These are phyloP conservation scores for Flaveria brownii DNA, from an alignment of 129 eudicot genomes.

Conservation along the genomic window DNA sequence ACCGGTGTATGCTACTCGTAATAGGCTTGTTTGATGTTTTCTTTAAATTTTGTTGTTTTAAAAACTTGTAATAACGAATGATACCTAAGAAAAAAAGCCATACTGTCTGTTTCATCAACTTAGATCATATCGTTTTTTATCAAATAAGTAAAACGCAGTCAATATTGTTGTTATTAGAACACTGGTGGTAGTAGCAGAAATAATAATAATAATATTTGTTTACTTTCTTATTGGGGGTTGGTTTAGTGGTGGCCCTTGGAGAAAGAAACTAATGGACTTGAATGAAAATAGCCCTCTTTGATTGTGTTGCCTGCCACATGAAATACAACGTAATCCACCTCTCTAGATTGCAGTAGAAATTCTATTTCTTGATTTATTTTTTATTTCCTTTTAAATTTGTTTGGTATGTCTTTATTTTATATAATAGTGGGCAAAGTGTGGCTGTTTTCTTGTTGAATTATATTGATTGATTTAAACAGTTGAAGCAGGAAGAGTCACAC, in stretches of 20 bases:
- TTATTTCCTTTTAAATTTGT: not conserved
- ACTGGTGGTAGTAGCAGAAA: not conserved
- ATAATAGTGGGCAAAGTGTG: constrained; percentile 10
- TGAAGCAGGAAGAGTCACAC: constrained; percentile 34
- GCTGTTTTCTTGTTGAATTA: constrained; percentile 24
- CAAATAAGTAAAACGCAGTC: not conserved
- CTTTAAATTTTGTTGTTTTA: not conserved
- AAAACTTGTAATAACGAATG: too few relatives aligned
- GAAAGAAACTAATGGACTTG: constrained; percentile 25
- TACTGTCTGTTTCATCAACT: not conserved
- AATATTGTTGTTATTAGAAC: not conserved
- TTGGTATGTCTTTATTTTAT: not conserved
- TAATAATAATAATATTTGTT: not conserved
- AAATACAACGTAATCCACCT: not conserved
- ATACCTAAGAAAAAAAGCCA: too few relatives aligned
- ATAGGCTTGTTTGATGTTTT: too few relatives aligned
- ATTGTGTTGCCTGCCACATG: constrained; percentile 31
- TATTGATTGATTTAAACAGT: constrained; percentile 31
- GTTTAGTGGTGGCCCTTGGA: constrained; percentile 20
- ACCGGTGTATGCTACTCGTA: not conserved
- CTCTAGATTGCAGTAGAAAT: constrained; percentile 2
- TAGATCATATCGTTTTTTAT: too few relatives aligned
- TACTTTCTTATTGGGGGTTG: not conserved
- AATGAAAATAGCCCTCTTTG: constrained; percentile 28
- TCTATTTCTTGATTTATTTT: not conserved